A percentile compares a stretch with the other conserved stretches of the same genome.
Evolutionary conservation across 2,329 filamentous ascomycete genomes (phyloP).

Genomic region (Conoideocrella luteorostrata): DNA sequence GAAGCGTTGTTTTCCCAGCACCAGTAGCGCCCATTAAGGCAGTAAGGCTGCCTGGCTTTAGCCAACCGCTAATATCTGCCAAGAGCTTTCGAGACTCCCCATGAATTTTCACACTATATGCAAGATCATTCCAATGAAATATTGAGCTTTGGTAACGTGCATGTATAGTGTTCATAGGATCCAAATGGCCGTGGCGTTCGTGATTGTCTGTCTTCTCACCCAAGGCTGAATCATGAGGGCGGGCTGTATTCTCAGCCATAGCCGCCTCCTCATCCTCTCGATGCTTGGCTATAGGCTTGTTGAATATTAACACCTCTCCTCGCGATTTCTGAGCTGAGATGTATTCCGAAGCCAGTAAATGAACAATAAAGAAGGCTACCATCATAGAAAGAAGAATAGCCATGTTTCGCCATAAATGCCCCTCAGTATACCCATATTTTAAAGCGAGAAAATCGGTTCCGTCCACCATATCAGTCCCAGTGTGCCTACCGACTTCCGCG

Average conservation of each 20-base stretch:
- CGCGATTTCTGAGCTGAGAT: neutral
- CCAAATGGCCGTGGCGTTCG: no score
- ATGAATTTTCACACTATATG: no score
- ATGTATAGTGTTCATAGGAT: no score
- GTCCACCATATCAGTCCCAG: constrained; percentile 38
- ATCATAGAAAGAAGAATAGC: constrained; percentile 71
- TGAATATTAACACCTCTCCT: neutral
- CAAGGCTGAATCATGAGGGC: neutral
- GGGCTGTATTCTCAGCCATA: neutral
- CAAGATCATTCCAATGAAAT: no score
- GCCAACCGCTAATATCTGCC: constrained; percentile 75
- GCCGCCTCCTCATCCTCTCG: neutral
- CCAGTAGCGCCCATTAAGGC: constrained; percentile 64
- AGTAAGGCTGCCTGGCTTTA: constrained; percentile 73
- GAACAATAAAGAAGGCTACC: constrained; percentile 74
- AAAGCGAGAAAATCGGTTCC: constrained; percentile 50
- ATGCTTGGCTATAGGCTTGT: neutral
- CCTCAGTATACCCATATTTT: constrained; percentile 47
- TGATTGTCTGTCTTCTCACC: neutral
- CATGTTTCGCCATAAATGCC: constrained; percentile 67
- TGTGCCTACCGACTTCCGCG: constrained; percentile 39
- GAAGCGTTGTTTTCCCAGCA: constrained; percentile 65
- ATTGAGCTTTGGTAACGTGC: no score
- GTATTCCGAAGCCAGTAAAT: constrained; percentile 31
- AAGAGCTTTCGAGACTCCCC: constrained; percentile 66